A percentile compares a stretch with the other conserved stretches of the same genome.
Conservation (phyloP, 306 rosid species). For the Fagus crenata region DNA sequence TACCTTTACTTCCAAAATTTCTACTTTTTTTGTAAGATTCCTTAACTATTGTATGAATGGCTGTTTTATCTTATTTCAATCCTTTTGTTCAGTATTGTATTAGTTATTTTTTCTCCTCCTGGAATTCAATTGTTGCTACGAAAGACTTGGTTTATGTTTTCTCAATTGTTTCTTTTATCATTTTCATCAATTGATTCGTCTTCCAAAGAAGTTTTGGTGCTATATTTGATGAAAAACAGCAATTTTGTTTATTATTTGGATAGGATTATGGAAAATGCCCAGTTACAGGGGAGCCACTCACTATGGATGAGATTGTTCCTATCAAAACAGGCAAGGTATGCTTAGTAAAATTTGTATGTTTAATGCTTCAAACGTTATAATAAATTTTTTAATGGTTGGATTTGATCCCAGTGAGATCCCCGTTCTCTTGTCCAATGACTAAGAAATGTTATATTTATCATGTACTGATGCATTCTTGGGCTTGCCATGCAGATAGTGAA, state of each 20-base stretch:
- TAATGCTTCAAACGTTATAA: background rate
- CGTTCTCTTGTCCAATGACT: background rate
- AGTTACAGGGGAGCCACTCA: slow-evolving; percentile 77
- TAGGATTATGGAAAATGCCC: slow-evolving; percentile 99
- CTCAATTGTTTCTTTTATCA: background rate
- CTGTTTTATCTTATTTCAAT: background rate
- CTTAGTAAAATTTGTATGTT: background rate
- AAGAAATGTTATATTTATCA: background rate
- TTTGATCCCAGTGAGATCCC: background rate
- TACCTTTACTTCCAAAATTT: background rate
- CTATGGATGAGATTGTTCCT: slow-evolving; percentile 74
- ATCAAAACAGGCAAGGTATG: slow-evolving; percentile 90
- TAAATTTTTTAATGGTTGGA: background rate
- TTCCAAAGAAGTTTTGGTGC: slow-evolving; percentile 20
- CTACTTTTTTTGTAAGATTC: background rate
- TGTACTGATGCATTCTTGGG: slow-evolving; percentile 26
- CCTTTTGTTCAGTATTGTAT: background rate
- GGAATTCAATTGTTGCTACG: background rate
- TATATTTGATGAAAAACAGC: slow-evolving; percentile 1
- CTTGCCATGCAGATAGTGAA: slow-evolving; percentile 78
- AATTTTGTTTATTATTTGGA: slow-evolving; percentile 23
- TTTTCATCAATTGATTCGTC: background rate
- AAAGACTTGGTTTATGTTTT: background rate
- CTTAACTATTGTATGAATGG: background rate
- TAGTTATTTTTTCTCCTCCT: background rate